A percentile compares a stretch with the other conserved stretches of the same genome.
Conservation (phyloP, 2,329 filamentous ascomycete species). For the Dactylonectria macrodidyma region DNA sequence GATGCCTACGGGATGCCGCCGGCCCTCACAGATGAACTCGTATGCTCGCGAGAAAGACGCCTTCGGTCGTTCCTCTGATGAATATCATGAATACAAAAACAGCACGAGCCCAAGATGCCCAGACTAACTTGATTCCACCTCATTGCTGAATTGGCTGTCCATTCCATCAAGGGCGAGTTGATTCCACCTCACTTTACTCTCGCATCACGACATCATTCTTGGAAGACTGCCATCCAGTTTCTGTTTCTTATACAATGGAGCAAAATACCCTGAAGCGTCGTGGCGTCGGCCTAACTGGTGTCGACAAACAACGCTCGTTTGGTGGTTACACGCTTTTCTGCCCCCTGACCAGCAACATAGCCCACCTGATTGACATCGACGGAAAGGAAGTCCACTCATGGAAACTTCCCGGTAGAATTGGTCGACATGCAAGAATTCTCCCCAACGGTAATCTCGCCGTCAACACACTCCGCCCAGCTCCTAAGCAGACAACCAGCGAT, state of each 20-base stretch:
- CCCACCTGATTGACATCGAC: slow-evolving; percentile 48
- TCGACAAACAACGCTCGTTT: slow-evolving; percentile 45
- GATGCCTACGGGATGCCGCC: slow-evolving; percentile 13
- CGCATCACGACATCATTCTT: too few species aligned
- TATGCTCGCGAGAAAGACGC: too few species aligned
- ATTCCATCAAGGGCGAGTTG: too few species aligned
- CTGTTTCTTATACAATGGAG: slow-evolving; percentile 39
- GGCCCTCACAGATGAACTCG: neutral
- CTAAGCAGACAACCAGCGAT: slow-evolving; percentile 35
- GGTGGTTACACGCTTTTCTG: slow-evolving; percentile 50
- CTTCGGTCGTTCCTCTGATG: too few species aligned
- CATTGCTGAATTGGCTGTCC: too few species aligned
- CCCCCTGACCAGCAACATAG: slow-evolving; percentile 46
- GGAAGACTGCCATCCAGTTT: too few species aligned
- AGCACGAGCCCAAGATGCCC: too few species aligned
- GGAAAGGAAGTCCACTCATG: slow-evolving; percentile 48
- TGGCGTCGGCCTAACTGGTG: slow-evolving; percentile 47
- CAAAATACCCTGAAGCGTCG: slow-evolving; percentile 51
- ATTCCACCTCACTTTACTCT: too few species aligned
- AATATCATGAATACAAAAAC: too few species aligned
- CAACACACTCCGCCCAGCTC: slow-evolving; percentile 44
- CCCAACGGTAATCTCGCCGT: slow-evolving; percentile 50
- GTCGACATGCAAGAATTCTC: slow-evolving; percentile 47
- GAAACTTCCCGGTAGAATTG: slow-evolving; percentile 49
- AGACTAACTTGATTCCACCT: too few species aligned